phyloP scores from a whole-genome alignment of 805 yeast genomes.

The Lipomyces kockii region DNA sequence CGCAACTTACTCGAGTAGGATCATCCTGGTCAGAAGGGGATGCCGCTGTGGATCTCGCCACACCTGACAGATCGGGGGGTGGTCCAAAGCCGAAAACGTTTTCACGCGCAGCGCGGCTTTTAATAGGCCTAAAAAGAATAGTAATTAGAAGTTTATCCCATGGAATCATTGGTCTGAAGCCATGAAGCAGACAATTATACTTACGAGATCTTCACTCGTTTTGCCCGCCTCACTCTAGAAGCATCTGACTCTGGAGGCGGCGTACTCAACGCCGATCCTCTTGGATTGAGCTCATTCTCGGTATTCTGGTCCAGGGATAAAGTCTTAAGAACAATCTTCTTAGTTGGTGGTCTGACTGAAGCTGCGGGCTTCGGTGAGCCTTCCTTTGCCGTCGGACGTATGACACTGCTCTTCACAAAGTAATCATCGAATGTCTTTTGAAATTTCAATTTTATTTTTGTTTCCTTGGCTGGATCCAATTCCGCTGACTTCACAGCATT shows the following conservation, averaged over 20 bases:
- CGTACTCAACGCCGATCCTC: constrained; percentile 12
- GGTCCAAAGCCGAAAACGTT: constrained; percentile 54
- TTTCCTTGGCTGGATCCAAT: constrained; percentile 16
- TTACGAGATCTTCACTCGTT: constrained; percentile 32
- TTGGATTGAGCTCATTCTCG: constrained; percentile 3
- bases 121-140: constrained; percentile 24
- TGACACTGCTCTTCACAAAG: constrained; percentile 18
- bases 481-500: constrained; percentile 1
- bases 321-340: not conserved
- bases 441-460: constrained; percentile 26
- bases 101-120: constrained; percentile 42
- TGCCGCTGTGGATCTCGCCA: constrained; percentile 43
- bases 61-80: constrained; percentile 43
- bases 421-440: constrained; percentile 29
- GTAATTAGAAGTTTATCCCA: not conserved
- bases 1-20: constrained; percentile 43
- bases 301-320: not conserved
- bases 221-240: constrained; percentile 23
- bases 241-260: constrained; percentile 32
- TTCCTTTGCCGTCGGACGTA: constrained; percentile 9
- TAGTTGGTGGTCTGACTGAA: not conserved
- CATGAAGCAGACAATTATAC: constrained; percentile 3
- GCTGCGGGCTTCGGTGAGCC: not conserved
- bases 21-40: constrained; percentile 42
- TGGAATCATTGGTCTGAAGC: not conserved